Evolutionary conservation across 805 yeast genomes (phyloP), one percentile per base, ranked within the genome.

Genomic region (Pichia nanzhaoensis): DNA sequence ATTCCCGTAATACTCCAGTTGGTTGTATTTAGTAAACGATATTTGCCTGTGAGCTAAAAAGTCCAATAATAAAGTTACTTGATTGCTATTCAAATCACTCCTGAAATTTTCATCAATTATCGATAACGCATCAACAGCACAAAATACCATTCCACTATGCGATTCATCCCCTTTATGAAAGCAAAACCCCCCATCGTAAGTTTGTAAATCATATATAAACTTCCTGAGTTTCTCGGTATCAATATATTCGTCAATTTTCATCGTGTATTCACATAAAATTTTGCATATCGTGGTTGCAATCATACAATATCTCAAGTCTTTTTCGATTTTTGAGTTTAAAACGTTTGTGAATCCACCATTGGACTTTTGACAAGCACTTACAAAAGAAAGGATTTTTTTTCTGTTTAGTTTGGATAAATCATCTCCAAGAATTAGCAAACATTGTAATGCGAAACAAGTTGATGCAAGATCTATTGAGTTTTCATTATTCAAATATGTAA

Each of bases 121-220:
- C 30, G 60, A 56, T 46, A 88, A 67, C 1, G 84, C 61, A 0
- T 84, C 83, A 20, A 90, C 54, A 0, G 85, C 96, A 64, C 97
- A 90, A 56, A 78, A 91, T 0, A 95, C 84, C 48, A 84, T 71
- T 0, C 98, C 99, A 7, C 88, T 80, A 64, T 91, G 97, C 2
- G 89, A 70, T 60, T 91, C 99, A 21, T 56, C 51, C 14, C 53
- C 49, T 12, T 22, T n/a, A 7, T 49, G 37, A 20, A 74, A 73
- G 5, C 90, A 84, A 38, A 86, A 63, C 0, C 96, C 97, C 1
- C 97, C 97, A 55, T 75, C 79, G 52, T 63, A 71, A 28, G 70
- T 64, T 33, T 68, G 58, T 9, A 65, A 55, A 0, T 58, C 42
- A 17, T 46, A 19, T 1, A 82, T 60, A 56, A 70, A 79, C 0